A percentile compares a stretch with the other conserved stretches of the same genome.
These are phyloP conservation scores for Aureobasidium pullulans DNA, from an alignment of 2,329 filamentous ascomycete genomes.

Conservation along the genomic window DNA sequence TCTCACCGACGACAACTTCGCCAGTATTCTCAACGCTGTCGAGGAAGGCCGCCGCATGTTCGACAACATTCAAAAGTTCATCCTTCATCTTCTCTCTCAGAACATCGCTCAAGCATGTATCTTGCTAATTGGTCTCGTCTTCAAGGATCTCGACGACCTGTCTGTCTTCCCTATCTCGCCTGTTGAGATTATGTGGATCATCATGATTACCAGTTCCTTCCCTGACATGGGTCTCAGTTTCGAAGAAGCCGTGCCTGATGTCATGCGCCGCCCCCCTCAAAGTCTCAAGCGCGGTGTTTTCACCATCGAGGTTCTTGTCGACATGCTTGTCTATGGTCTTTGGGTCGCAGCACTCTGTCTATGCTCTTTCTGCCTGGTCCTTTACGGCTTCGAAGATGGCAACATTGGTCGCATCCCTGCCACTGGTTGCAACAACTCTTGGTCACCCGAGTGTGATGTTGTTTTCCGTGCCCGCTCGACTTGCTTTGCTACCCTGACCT, in stretches of 20 bases:
- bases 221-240: conserved; percentile 84
- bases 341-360: conserved; percentile 66
- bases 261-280: conserved; percentile 75
- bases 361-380: conserved; percentile 54
- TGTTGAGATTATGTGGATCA: conserved; percentile 86
- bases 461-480: conserved; percentile 67
- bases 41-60: conserved; percentile 77
- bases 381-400: conserved; percentile 57
- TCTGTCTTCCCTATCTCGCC: conserved; percentile 80
- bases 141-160: conserved; percentile 61
- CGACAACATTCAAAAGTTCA: conserved; percentile 81
- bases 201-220: conserved; percentile 83
- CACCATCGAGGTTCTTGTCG: conserved; percentile 66
- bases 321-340: conserved; percentile 72
- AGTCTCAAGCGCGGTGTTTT: conserved; percentile 63
- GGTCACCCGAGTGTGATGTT: conserved; percentile 48
- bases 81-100: conserved; percentile 68
- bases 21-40: conserved; percentile 73
- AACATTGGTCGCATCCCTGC: conserved; percentile 42
- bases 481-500: conserved; percentile 66
- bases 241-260: conserved; percentile 65
- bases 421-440: conserved; percentile 52
- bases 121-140: conserved; percentile 69
- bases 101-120: conserved; percentile 79
- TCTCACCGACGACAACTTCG: conserved; percentile 73